phyloP scores from a whole-genome alignment of 768 basidiomycete genomes.

The Austroboletus festivus region DNA sequence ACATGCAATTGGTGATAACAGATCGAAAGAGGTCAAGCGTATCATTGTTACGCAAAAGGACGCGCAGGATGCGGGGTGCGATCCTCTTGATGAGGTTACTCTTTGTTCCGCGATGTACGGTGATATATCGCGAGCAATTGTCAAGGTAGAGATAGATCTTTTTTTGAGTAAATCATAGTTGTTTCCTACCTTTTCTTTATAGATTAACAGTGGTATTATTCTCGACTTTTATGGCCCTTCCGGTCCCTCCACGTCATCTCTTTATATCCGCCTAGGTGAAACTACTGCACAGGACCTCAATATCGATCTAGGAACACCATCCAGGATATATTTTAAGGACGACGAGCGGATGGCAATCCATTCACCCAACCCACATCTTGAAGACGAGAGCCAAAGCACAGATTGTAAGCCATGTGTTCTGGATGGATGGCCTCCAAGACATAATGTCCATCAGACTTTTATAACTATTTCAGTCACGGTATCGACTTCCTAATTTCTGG shows the following conservation, averaged over 20 bases:
- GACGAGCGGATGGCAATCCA: slow-evolving; percentile 88
- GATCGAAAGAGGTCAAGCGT: slow-evolving; percentile 72
- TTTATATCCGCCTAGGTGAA: slow-evolving; percentile 64
- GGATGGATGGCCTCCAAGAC: neutral
- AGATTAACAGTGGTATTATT: slow-evolving; percentile 74
- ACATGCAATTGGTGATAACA: slow-evolving; percentile 47
- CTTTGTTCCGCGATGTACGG: slow-evolving; percentile 69
- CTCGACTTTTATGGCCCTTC: slow-evolving; percentile 63
- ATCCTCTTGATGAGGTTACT: slow-evolving; percentile 70
- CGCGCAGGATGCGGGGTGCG: slow-evolving; percentile 49
- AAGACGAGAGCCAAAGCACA: slow-evolving; percentile 48
- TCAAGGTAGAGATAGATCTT: no score
- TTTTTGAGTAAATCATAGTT: neutral
- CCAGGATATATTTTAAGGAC: slow-evolving; percentile 79
- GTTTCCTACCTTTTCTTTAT: neutral
- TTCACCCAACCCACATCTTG: slow-evolving; percentile 40
- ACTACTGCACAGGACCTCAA: slow-evolving; percentile 83
- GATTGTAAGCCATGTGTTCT: slow-evolving; percentile 41
- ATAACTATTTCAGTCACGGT: slow-evolving; percentile 91
- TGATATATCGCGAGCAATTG: slow-evolving; percentile 63
- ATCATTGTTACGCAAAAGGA: slow-evolving; percentile 72
- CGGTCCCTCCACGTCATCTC: slow-evolving; percentile 33
- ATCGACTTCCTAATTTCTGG: slow-evolving; percentile 83
- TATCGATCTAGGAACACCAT: slow-evolving; percentile 75
- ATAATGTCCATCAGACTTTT: slow-evolving; percentile 60